Conservation (phyloP, 2,329 filamentous ascomycete species). For the Fusarium sp. region DNA sequence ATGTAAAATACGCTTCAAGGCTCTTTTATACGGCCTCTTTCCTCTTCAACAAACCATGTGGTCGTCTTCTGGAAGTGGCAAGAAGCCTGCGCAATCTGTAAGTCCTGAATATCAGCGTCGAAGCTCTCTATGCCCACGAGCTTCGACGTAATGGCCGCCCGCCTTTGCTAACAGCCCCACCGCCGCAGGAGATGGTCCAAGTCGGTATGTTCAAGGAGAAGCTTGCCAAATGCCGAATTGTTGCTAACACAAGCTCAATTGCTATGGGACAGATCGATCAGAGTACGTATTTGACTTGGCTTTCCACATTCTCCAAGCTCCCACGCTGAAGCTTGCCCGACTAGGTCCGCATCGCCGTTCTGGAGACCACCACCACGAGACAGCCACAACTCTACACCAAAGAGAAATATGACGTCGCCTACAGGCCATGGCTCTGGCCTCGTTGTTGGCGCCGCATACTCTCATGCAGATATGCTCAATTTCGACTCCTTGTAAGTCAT, state of each 20-base stretch:
- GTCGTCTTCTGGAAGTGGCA: slow-evolving; percentile 73
- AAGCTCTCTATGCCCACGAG: slow-evolving; percentile 41
- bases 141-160: slow-evolving; percentile 44
- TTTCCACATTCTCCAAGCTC: slow-evolving; percentile 16
- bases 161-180: slow-evolving; percentile 56
- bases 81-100: slow-evolving; percentile 81
- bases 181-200: slow-evolving; percentile 96
- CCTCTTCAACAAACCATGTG: slow-evolving; percentile 65
- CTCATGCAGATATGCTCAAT: slow-evolving; percentile 94
- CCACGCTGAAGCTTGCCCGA: slow-evolving; percentile 48
- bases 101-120: slow-evolving; percentile 49
- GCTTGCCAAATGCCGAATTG: slow-evolving; percentile 25
- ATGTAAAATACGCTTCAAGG: slow-evolving; percentile 50
- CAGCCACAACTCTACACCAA: slow-evolving; percentile 58
- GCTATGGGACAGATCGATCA: slow-evolving; percentile 65
- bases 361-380: slow-evolving; percentile 77
- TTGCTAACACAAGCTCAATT: slow-evolving; percentile 49
- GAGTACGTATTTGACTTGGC: slow-evolving; percentile 64
- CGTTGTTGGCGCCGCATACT: slow-evolving; percentile 94
- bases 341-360: slow-evolving; percentile 87
- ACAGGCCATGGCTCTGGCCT: slow-evolving; percentile 72
- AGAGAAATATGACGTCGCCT: slow-evolving; percentile 60
- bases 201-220: slow-evolving; percentile 76
- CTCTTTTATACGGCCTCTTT: slow-evolving; percentile 46
- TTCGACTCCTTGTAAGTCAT: slow-evolving; percentile 79